Evolutionary conservation across 1,284 basidiomycete species (phyloP).

Genomic region (Trichosporon sp.): DNA sequence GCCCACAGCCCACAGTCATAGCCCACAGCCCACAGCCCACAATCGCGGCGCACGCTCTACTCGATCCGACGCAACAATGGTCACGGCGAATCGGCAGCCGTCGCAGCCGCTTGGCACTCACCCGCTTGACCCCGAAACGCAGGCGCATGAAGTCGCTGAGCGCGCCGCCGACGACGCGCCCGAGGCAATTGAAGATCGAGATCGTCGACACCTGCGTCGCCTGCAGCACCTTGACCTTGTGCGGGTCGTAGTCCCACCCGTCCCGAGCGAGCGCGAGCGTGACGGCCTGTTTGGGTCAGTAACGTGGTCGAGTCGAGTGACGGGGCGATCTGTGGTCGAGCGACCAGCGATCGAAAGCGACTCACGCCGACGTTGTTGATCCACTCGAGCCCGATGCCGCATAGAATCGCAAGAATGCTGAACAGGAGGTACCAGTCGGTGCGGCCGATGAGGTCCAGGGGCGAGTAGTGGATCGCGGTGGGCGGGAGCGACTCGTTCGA

Average conservation of each 20-base stretch:
- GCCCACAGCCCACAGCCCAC: no score
- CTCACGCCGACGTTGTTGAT: slow-evolving; percentile 82
- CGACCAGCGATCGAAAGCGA: background rate
- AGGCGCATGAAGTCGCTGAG: slow-evolving; percentile 67
- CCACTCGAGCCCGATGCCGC: slow-evolving; percentile 84
- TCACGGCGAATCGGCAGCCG: background rate
- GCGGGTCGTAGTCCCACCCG: slow-evolving; percentile 60
- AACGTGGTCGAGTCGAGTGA: no score
- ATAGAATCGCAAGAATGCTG: slow-evolving; percentile 64
- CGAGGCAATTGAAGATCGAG: slow-evolving; percentile 76
- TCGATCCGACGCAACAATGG: background rate
- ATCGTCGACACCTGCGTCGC: slow-evolving; percentile 78
- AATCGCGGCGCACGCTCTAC: background rate
- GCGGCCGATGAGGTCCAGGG: slow-evolving; percentile 36
- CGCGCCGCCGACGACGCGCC: slow-evolving; percentile 76
- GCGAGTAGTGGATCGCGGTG: slow-evolving; percentile 25
- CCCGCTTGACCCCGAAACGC: slow-evolving; percentile 59
- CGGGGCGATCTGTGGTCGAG: no score
- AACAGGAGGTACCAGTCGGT: slow-evolving; percentile 73
- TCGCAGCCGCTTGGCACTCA: slow-evolving; percentile 13
- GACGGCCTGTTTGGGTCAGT: slow-evolving; percentile 57
- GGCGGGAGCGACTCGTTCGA: slow-evolving; percentile 29
- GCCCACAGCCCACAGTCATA: background rate
- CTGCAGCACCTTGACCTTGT: slow-evolving; percentile 69
- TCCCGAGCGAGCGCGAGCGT: slow-evolving; percentile 75